Conservation (phyloP, 768 basidiomycete genomes). For the Lentinula sp. region DNA sequence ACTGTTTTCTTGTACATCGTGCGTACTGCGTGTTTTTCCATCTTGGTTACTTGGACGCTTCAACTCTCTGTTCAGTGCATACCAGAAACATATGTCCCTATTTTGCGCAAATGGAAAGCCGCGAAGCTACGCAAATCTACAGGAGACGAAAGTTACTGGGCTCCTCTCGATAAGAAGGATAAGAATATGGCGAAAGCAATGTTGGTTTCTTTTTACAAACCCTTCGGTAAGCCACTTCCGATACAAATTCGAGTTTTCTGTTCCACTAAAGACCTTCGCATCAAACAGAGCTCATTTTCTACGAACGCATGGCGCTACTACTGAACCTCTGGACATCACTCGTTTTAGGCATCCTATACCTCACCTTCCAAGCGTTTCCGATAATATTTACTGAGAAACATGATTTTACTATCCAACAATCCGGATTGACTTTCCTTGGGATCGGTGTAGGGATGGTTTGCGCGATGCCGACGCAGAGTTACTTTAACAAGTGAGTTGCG, state of each 20-base stretch:
- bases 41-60: conserved; percentile 49
- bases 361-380: conserved; percentile 52
- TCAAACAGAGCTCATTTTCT: conserved; percentile 48
- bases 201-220: conserved; percentile 54
- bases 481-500: conserved; percentile 36
- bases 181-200: conserved; percentile 41
- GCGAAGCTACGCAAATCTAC: conserved; percentile 49
- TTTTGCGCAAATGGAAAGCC: conserved; percentile 58
- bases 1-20: conserved; percentile 43
- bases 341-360: conserved; percentile 57
- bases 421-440: conserved; percentile 55
- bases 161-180: conserved; percentile 51
- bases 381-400: conserved; percentile 49
- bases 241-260: background rate
- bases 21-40: background rate
- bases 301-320: conserved; percentile 72
- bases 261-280: background rate
- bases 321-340: conserved; percentile 62
- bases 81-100: conserved; percentile 67
- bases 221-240: conserved; percentile 51
- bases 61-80: conserved; percentile 35
- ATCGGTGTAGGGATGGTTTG: conserved; percentile 52
- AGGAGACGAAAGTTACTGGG: conserved; percentile 46
- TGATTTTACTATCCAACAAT: conserved; percentile 41
- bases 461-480: conserved; percentile 22